Evolutionary conservation across 2,329 filamentous ascomycete species (phyloP), one percentile per base, ranked within the genome.

Genomic region (Neofusicoccum kwambonambiense): DNA sequence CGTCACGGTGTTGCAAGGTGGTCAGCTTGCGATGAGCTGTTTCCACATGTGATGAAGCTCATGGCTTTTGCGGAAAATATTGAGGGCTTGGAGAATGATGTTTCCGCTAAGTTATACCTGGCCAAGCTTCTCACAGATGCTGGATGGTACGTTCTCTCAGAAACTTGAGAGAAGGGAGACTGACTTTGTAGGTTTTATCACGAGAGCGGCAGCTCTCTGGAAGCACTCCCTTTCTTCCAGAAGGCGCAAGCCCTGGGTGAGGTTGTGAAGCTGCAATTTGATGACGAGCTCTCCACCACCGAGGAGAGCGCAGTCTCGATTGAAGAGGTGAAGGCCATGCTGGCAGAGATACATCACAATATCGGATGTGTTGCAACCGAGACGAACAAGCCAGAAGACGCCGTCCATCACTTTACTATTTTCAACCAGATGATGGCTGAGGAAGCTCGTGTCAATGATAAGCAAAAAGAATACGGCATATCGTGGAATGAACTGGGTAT

Each of bases 401-500:
- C 68, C 17, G 34, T 69, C 5, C 62, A 39, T 4, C 54, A 69
- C 49, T 66, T 65, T 42, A 64, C 39, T 4, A 31, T 37, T 0
- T 70, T 69, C 57, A 69, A 69, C 52, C 42, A 65, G 11, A 67
- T 65, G 65, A 69, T 68, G 65, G 37, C 58, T 3, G 39, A 62
- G 45, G 67, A 68, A 13, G 13, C 58, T 15, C 19, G 35, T 15
- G 4, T 27, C 22, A 35, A 47, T 4, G 31, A 61, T 11, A 61
- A 65, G 31, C 66, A 67, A 9, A 66, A 65, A 62, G 50, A 64
- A 17, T 64, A 68, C n/a, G 67, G 67, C 2, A 69, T 70, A 11
- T 70, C 69, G 3, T 70, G 66, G 63, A 68, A 69, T 17, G 58
- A 70, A 31, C 51, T 70, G 8, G 68, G 68, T 1, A 64, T 64